phyloP scores from a whole-genome alignment of 2,329 filamentous ascomycete species.

The Emericellopsis cladophorae region DNA sequence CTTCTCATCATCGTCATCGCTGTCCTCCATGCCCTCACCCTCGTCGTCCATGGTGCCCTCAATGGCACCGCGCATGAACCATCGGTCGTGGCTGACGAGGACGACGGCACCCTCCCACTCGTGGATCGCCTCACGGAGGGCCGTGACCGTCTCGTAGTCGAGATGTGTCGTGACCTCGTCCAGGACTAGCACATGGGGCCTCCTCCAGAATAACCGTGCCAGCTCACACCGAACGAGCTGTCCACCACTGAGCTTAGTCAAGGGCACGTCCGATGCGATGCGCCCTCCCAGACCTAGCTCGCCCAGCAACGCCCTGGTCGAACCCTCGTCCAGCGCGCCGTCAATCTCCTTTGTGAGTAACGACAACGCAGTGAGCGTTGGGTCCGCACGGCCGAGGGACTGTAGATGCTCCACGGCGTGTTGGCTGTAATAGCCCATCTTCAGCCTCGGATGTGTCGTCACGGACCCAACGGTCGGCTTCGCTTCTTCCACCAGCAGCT shows the following conservation, averaged over 20 bases:
- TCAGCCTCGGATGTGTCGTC: slow-evolving; percentile 54
- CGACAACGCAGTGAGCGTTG: slow-evolving; percentile 49
- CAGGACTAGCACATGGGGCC: slow-evolving; percentile 61
- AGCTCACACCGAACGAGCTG: slow-evolving; percentile 58
- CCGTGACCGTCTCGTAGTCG: slow-evolving; percentile 69
- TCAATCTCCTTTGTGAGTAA: slow-evolving; percentile 45
- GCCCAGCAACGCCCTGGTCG: slow-evolving; percentile 52
- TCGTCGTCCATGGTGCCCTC: slow-evolving; percentile 22
- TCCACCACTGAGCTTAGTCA: slow-evolving; percentile 65
- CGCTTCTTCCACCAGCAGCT: slow-evolving; percentile 50
- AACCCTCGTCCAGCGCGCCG: slow-evolving; percentile 48
- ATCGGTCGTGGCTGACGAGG: slow-evolving; percentile 71
- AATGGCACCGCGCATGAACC: slow-evolving; percentile 63
- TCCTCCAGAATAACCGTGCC: slow-evolving; percentile 53
- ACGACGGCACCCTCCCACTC: slow-evolving; percentile 64
- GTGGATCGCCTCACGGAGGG: slow-evolving; percentile 52
- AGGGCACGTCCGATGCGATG: slow-evolving; percentile 58
- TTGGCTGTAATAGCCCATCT: slow-evolving; percentile 68
- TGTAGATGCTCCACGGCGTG: slow-evolving; percentile 63
- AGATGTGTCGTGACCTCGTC: slow-evolving; percentile 80
- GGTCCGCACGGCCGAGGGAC: slow-evolving; percentile 31
- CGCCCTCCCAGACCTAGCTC: slow-evolving; percentile 59
- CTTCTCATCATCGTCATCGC: slow-evolving; percentile 22
- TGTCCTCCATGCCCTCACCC: slow-evolving; percentile 20
- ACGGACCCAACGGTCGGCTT: slow-evolving; percentile 49